Conservation (phyloP, 495 filamentous ascomycete species). For the Penicillium ochrochloron region DNA sequence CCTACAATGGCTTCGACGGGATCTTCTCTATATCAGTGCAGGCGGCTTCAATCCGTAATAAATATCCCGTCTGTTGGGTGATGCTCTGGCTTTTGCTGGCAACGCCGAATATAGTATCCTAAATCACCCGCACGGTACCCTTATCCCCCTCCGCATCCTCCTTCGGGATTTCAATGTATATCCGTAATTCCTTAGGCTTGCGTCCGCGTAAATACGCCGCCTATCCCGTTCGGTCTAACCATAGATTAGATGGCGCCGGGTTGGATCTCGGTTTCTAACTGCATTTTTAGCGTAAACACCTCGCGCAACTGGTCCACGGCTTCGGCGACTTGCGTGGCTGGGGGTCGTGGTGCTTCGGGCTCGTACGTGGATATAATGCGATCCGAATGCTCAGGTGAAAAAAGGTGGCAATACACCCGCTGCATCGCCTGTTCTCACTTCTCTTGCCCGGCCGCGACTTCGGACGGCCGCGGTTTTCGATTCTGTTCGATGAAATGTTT, state of each 20-base stretch:
- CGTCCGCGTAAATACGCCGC: conserved; percentile 2
- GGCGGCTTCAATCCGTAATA: conserved; percentile 9
- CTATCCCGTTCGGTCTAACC: conserved; percentile 8
- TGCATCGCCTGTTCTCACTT: no score
- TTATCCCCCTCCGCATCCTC: conserved; percentile 3
- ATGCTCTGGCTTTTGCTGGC: conserved; percentile 7
- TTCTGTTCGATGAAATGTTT: no score
- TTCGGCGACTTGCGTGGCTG: conserved; percentile 3
- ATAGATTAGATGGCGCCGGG: not conserved
- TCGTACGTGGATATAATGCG: not conserved
- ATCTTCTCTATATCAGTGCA: conserved; percentile 4
- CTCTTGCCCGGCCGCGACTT: no score
- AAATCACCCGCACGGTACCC: conserved; percentile 7
- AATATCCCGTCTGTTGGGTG: conserved; percentile 4
- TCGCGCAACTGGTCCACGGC: not conserved
- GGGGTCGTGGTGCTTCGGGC: not conserved
- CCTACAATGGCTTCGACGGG: conserved; percentile 4
- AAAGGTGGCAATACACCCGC: no score
- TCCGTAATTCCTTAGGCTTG: not conserved
- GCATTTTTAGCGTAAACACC: not conserved
- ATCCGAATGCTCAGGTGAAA: no score
- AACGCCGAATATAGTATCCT: not conserved
- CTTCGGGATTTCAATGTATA: conserved; percentile 1
- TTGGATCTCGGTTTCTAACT: not conserved
- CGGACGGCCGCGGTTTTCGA: no score